phyloP scores from a whole-genome alignment of 495 filamentous ascomycete species.

The Penicillium soppii region DNA sequence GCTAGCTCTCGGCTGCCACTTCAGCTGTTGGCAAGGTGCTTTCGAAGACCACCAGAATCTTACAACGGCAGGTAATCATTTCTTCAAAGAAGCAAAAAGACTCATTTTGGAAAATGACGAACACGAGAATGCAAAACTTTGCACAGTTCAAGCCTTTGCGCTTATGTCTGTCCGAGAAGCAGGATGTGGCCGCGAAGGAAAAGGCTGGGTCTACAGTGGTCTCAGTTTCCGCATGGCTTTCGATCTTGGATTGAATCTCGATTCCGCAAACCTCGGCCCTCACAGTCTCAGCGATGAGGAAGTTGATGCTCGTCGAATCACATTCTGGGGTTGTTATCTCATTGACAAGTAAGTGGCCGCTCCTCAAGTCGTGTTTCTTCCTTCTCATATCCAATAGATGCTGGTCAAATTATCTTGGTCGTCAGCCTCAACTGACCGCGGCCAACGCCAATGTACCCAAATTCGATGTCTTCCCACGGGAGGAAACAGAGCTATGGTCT shows the following conservation, averaged over 20 bases:
- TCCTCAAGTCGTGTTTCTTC: neutral
- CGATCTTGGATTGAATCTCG: conserved; percentile 90
- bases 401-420: conserved; percentile 97
- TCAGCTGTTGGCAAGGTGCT: conserved; percentile 73
- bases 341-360: conserved; percentile 75
- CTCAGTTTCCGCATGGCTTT: conserved; percentile 99
- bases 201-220: conserved; percentile 96
- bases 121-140: conserved; percentile 83
- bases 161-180: conserved; percentile 97
- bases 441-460: conserved; percentile 80
- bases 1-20: conserved; percentile 94
- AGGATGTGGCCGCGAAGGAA: conserved; percentile 90
- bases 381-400: conserved; percentile 51
- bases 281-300: conserved; percentile 74
- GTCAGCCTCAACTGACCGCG: conserved; percentile 81
- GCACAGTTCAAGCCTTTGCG: conserved; percentile 92
- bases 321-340: conserved; percentile 98
- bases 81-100: conserved; percentile 93
- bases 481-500: conserved; percentile 83
- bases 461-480: conserved; percentile 85
- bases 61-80: conserved; percentile 91
- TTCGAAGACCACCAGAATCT: conserved; percentile 68
- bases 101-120: conserved; percentile 89
- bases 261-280: conserved; percentile 62
- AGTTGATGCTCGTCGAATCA: conserved; percentile 83